These are phyloP conservation scores for Claviceps monticola DNA, from an alignment of 2,329 filamentous ascomycete species.

Conservation along the genomic window DNA sequence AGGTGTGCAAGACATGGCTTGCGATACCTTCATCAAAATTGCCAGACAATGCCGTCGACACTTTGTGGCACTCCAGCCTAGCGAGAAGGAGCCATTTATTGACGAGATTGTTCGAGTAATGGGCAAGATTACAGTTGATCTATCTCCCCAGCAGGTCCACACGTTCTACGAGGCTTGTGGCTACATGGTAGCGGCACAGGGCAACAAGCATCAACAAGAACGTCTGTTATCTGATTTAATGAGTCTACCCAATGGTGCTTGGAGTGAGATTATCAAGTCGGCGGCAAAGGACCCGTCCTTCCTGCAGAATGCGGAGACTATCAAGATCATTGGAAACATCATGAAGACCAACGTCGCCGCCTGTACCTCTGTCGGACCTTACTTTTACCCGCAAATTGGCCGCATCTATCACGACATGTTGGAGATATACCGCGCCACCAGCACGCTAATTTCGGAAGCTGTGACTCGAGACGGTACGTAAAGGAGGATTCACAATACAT, in stretches of 20 bases:
- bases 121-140: conserved; percentile 87
- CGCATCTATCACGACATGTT: conserved; percentile 98
- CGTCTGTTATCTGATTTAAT: conserved; percentile 83
- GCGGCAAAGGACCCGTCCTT: conserved; percentile 76
- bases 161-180: conserved; percentile 98
- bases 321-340: conserved; percentile 98
- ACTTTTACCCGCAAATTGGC: conserved; percentile 96
- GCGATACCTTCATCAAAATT: conserved; percentile 99
- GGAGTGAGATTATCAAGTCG: conserved; percentile 86
- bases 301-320: conserved; percentile 83
- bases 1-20: conserved; percentile 99
- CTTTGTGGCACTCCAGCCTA: conserved; percentile 90
- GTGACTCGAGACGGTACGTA: conserved; percentile 67
- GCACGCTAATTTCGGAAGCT: conserved; percentile 84
- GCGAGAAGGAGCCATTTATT: conserved; percentile 90
- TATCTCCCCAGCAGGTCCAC: conserved; percentile 93
- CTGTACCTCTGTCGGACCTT: conserved; percentile 87
- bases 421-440: conserved; percentile 97
- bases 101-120: conserved; percentile 96
- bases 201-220: conserved; percentile 88
- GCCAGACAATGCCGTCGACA: conserved; percentile 95
- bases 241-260: conserved; percentile 83
- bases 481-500: conserved; percentile 15
- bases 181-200: conserved; percentile 97
- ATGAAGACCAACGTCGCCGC: conserved; percentile 99